Evolutionary conservation across 2,329 filamentous ascomycete species (phyloP).

Genomic region (Phoma sp.): DNA sequence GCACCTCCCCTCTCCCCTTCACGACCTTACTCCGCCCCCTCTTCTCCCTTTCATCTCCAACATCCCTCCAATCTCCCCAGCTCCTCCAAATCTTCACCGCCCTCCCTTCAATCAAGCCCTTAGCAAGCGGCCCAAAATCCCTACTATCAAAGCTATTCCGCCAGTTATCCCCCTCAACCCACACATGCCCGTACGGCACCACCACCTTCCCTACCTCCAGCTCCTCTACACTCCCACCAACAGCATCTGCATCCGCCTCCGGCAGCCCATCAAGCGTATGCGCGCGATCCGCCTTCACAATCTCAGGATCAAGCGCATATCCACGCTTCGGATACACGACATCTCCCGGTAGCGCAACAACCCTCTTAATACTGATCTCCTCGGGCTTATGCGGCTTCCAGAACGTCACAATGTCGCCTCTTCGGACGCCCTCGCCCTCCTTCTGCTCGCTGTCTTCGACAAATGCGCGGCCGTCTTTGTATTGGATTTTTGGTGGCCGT

Average conservation of each 20-base stretch:
- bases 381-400: constrained; percentile 71
- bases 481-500: constrained; percentile 22
- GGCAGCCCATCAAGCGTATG: constrained; percentile 43
- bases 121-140: constrained; percentile 83
- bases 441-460: background rate
- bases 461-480: constrained; percentile 10
- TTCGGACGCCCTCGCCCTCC: constrained; percentile 43
- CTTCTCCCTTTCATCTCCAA: constrained; percentile 54
- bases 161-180: constrained; percentile 91
- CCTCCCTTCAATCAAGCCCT: constrained; percentile 75
- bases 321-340: constrained; percentile 60
- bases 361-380: constrained; percentile 76
- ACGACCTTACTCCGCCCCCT: constrained; percentile 53
- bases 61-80: constrained; percentile 57
- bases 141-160: constrained; percentile 83
- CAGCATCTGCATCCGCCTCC: constrained; percentile 23
- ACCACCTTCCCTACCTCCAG: constrained; percentile 53
- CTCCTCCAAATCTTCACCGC: constrained; percentile 73
- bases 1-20: constrained; percentile 36
- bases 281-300: constrained; percentile 15
- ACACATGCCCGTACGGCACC: constrained; percentile 85
- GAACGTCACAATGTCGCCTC: constrained; percentile 57
- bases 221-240: constrained; percentile 20
- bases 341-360: constrained; percentile 84
- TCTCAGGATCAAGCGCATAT: constrained; percentile 56